These are phyloP conservation scores for Phlyctochytrium bullatum DNA, from an alignment of 192 early-diverging fungal genomes.

Conservation along the genomic window DNA sequence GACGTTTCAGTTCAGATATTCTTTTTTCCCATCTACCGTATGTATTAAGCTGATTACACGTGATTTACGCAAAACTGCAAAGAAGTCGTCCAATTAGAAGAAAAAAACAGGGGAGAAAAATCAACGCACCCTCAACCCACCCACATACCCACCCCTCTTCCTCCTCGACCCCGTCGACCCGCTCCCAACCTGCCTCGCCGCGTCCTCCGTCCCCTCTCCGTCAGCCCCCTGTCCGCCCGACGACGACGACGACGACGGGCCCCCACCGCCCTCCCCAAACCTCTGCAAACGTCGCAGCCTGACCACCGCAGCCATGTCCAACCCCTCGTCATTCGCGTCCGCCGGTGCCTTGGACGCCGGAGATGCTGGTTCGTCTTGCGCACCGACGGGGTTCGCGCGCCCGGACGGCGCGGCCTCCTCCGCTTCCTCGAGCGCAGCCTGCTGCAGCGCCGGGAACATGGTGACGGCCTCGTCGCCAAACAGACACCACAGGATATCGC, in stretches of 20 bases:
- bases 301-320: not conserved
- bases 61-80: too few species aligned
- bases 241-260: too few species aligned
- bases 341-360: not conserved
- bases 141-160: not conserved
- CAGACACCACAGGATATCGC: slow-evolving; percentile 31
- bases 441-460: not conserved
- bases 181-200: not conserved
- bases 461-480: slow-evolving; percentile 26
- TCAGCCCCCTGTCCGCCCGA: not conserved
- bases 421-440: not conserved
- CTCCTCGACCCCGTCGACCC: not conserved
- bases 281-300: too few species aligned
- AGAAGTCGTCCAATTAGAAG: too few species aligned
- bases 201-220: not conserved
- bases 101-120: too few species aligned
- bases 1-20: too few species aligned
- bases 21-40: too few species aligned
- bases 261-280: too few species aligned
- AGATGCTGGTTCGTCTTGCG: too few species aligned
- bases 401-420: not conserved
- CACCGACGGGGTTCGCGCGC: too few species aligned
- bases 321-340: not conserved
- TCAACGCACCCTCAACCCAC: not conserved
- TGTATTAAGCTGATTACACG: too few species aligned